Percentiles rank a stretch among this genome's conserved stretches.
These are phyloP conservation scores for Venturia carpophila DNA, from an alignment of 2,329 filamentous ascomycete species.

Conservation along the genomic window DNA sequence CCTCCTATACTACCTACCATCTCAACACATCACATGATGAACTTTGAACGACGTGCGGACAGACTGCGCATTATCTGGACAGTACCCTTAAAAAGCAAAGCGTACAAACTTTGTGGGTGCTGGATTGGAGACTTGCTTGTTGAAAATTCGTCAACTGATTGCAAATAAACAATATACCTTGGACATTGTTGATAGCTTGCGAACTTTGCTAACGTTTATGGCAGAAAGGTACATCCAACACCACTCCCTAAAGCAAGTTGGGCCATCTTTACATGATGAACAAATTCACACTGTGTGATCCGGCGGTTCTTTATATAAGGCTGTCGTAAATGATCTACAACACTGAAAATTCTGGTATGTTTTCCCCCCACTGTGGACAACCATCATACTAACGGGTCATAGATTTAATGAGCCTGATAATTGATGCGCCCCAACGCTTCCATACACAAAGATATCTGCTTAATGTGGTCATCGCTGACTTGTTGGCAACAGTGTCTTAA, in stretches of 20 bases:
- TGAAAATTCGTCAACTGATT: slow-evolving; percentile 62
- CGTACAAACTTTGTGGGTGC: slow-evolving; percentile 59
- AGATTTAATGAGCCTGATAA: slow-evolving; percentile 28
- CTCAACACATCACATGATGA: slow-evolving; percentile 44
- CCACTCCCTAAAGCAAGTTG: slow-evolving; percentile 20
- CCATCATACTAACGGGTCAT: slow-evolving; percentile 23
- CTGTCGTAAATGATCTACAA: slow-evolving; percentile 47
- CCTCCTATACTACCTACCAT: slow-evolving; percentile 21
- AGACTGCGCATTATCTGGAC: slow-evolving; percentile 48
- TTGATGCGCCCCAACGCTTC: slow-evolving; percentile 26
- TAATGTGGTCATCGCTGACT: background rate
- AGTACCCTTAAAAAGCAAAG: slow-evolving; percentile 46
- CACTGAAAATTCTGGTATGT: slow-evolving; percentile 58
- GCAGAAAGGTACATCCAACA: slow-evolving; percentile 18
- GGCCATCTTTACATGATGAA: slow-evolving; percentile 52
- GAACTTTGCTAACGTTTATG: slow-evolving; percentile 22
- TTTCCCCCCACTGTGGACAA: background rate
- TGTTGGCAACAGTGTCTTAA: background rate
- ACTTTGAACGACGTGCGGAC: slow-evolving; percentile 62
- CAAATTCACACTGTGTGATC: slow-evolving; percentile 65
- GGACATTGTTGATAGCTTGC: slow-evolving; percentile 17
- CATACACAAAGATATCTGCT: background rate
- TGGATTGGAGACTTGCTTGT: slow-evolving; percentile 50
- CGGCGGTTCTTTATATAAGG: slow-evolving; percentile 40
- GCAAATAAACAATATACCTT: slow-evolving; percentile 12